Percentiles rank a stretch among this genome's conserved stretches.
Evolutionary conservation across 2,329 filamentous ascomycete species (phyloP).

Genomic region (Penicillium sp.): DNA sequence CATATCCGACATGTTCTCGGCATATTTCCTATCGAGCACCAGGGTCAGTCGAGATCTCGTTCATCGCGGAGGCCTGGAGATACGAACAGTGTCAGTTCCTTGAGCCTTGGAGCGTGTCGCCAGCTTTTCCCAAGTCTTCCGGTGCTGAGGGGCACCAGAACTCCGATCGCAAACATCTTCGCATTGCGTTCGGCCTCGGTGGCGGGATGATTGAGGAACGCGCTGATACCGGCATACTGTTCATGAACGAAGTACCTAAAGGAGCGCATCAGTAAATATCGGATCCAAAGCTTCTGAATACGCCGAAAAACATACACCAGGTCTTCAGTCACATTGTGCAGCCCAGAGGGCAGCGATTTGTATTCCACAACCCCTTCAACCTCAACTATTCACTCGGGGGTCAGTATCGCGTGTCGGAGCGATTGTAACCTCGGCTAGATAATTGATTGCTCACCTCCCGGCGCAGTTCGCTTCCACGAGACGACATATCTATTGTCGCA

Average conservation of each 20-base stretch:
- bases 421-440: constrained; percentile 1
- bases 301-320: constrained; percentile 53
- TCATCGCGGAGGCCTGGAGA: background rate
- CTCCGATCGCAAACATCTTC: constrained; percentile 86
- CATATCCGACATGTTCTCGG: constrained; percentile 63
- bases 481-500: constrained; percentile 66
- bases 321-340: constrained; percentile 85
- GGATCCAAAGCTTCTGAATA: background rate
- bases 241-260: constrained; percentile 86
- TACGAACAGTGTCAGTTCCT: constrained; percentile 68
- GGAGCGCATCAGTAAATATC: constrained; percentile 11
- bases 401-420: constrained; percentile 18
- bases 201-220: constrained; percentile 81
- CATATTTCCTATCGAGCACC: constrained; percentile 50
- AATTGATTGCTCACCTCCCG: constrained; percentile 56
- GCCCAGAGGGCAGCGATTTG: constrained; percentile 89
- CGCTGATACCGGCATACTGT: constrained; percentile 81
- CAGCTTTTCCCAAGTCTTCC: constrained; percentile 84
- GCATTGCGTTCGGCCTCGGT: constrained; percentile 80
- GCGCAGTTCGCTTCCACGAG: constrained; percentile 75
- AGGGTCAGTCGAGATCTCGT: constrained; percentile 16
- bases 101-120: constrained; percentile 77
- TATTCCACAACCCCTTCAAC: constrained; percentile 90
- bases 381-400: constrained; percentile 43
- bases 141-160: constrained; percentile 80